phyloP scores from a whole-genome alignment of 768 basidiomycete genomes.

The Collybia mongolica region DNA sequence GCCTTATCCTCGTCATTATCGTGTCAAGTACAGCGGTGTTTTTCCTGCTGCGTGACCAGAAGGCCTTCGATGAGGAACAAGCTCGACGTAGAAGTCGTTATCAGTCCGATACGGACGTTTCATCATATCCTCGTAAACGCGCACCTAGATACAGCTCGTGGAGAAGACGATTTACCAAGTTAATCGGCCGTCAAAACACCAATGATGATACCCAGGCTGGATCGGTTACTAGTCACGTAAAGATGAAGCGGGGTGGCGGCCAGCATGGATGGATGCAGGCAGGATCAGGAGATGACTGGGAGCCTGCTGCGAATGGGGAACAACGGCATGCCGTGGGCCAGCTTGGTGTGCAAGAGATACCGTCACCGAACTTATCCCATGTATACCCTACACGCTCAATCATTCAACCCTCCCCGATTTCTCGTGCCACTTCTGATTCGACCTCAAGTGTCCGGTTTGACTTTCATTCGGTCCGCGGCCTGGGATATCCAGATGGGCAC shows the following conservation, averaged over 20 bases:
- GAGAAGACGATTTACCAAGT: constrained; percentile 1
- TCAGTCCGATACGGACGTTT: constrained; percentile 6
- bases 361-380: constrained; percentile 5
- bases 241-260: constrained; percentile 18
- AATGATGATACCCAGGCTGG: neutral
- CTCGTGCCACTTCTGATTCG: constrained; percentile 24
- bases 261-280: constrained; percentile 52
- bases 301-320: constrained; percentile 21
- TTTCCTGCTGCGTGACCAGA: constrained; percentile 53
- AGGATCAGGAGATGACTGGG: constrained; percentile 49
- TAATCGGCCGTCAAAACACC: constrained; percentile 1
- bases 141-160: constrained; percentile 2
- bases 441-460: constrained; percentile 27
- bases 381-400: constrained; percentile 2
- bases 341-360: constrained; percentile 1
- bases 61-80: constrained; percentile 37
- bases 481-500: constrained; percentile 20
- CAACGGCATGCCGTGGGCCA: neutral
- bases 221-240: constrained; percentile 4
- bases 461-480: constrained; percentile 18
- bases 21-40: constrained; percentile 51
- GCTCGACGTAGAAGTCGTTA: constrained; percentile 24
- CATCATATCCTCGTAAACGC: constrained; percentile 9
- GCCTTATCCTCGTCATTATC: constrained; percentile 53
- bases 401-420: constrained; percentile 14